phyloP scores from a whole-genome alignment of 495 filamentous ascomycete species.

The Hypoxylon lienhwacheense region DNA sequence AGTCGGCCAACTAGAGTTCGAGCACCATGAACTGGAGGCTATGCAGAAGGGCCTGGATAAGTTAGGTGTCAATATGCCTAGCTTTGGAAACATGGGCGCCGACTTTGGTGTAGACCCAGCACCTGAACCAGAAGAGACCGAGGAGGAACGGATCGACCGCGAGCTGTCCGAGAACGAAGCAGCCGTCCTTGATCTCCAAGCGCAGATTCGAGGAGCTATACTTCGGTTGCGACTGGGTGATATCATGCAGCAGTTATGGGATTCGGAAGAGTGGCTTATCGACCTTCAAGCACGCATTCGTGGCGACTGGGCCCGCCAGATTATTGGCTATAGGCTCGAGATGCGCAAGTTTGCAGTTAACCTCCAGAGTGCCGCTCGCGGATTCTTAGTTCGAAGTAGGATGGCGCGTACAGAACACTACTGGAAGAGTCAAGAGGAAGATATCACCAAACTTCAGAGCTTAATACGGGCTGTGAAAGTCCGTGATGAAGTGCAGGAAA shows the following conservation, averaged over 20 bases:
- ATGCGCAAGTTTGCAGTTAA: conserved; percentile 76
- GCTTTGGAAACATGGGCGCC: conserved; percentile 94
- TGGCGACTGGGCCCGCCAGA: conserved; percentile 69
- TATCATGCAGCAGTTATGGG: conserved; percentile 89
- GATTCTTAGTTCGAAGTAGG: conserved; percentile 71
- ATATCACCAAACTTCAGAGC: conserved; percentile 81
- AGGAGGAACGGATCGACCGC: conserved; percentile 85
- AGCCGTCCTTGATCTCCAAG: conserved; percentile 76
- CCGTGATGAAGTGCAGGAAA: conserved; percentile 64
- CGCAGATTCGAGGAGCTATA: conserved; percentile 81
- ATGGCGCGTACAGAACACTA: conserved; percentile 61
- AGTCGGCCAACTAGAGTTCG: conserved; percentile 95
- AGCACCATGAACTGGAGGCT: conserved; percentile 94
- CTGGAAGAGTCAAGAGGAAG: conserved; percentile 69
- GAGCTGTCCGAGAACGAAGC: conserved; percentile 76
- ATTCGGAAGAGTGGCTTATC: conserved; percentile 73
- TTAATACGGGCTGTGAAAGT: conserved; percentile 76
- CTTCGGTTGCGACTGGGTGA: conserved; percentile 75
- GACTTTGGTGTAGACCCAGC: conserved; percentile 84
- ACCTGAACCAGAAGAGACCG: conserved; percentile 71
- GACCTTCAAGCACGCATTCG: conserved; percentile 83
- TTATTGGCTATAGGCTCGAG: conserved; percentile 73
- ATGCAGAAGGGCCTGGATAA: conserved; percentile 96
- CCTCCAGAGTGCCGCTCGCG: conserved; percentile 78
- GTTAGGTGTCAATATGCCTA: conserved; percentile 92